Percentiles rank a stretch among this genome's conserved stretches.
phyloP scores from a whole-genome alignment of 768 basidiomycete species.

The Cystobasidiopsis lactophilus region DNA sequence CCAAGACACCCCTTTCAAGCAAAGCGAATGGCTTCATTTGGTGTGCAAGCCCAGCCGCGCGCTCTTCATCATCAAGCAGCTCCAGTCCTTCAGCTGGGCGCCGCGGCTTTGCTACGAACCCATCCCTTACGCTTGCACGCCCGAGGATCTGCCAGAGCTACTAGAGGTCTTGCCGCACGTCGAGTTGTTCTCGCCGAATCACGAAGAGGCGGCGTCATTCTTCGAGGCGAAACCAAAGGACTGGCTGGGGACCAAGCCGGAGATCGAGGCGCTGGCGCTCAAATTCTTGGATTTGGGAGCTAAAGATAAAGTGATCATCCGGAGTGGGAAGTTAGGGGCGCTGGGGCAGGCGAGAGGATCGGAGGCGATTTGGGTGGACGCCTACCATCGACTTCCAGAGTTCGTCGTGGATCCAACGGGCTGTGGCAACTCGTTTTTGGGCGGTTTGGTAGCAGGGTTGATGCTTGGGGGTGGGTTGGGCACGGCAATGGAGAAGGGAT shows the following conservation, averaged over 20 bases:
- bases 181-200: slow-evolving; percentile 61
- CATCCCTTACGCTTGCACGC: slow-evolving; percentile 63
- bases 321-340: slow-evolving; percentile 50
- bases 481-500: slow-evolving; percentile 46
- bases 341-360: slow-evolving; percentile 33
- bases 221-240: slow-evolving; percentile 29
- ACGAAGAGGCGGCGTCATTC: slow-evolving; percentile 51
- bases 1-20: slow-evolving; percentile 31
- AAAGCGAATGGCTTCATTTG: slow-evolving; percentile 46
- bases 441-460: slow-evolving; percentile 14
- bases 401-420: slow-evolving; percentile 67
- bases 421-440: slow-evolving; percentile 44
- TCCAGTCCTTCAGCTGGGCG: slow-evolving; percentile 27
- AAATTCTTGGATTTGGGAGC: slow-evolving; percentile 14
- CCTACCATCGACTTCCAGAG: slow-evolving; percentile 39
- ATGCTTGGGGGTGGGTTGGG: slow-evolving; percentile 7
- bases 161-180: slow-evolving; percentile 37
- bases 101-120: slow-evolving; percentile 59
- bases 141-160: slow-evolving; percentile 52
- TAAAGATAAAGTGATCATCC: slow-evolving; percentile 37
- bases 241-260: not conserved
- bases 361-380: slow-evolving; percentile 42
- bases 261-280: slow-evolving; percentile 17
- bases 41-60: slow-evolving; percentile 64
- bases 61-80: slow-evolving; percentile 41